Evolutionary conservation across 148 eudicot genomes (phyloP).

Genomic region (Vaccinium myrtillus): DNA sequence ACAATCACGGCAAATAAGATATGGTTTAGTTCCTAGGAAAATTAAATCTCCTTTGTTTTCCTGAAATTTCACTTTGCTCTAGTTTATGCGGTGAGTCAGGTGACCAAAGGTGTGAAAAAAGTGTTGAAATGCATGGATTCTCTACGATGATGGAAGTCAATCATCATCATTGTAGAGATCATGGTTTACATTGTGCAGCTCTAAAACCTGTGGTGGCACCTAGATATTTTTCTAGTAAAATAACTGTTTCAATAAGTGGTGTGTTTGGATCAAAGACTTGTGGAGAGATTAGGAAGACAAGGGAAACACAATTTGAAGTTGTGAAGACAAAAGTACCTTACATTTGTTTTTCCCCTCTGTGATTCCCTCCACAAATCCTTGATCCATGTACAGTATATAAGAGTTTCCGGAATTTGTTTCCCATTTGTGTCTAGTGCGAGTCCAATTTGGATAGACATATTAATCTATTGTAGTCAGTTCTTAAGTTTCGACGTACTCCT

Average conservation of each 20-base stretch:
- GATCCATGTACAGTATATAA: neutral
- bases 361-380: neutral
- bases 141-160: neutral
- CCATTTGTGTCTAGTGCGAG: neutral
- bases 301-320: neutral
- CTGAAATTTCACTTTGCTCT: neutral
- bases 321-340: neutral
- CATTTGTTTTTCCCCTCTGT: neutral
- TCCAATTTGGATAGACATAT: neutral
- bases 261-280: neutral
- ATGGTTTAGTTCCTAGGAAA: neutral
- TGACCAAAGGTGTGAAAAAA: neutral
- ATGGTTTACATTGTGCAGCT: neutral
- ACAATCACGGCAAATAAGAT: neutral
- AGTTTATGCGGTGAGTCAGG: neutral
- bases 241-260: neutral
- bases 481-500: neutral
- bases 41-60: neutral
- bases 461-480: neutral
- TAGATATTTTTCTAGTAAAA: neutral
- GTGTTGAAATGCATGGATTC: neutral
- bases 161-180: neutral
- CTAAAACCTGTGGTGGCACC: neutral
- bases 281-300: neutral
- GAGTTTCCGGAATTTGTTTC: neutral